These are phyloP conservation scores for Pseudopithomyces maydicus DNA, from an alignment of 2,329 filamentous ascomycete genomes.

Conservation along the genomic window DNA sequence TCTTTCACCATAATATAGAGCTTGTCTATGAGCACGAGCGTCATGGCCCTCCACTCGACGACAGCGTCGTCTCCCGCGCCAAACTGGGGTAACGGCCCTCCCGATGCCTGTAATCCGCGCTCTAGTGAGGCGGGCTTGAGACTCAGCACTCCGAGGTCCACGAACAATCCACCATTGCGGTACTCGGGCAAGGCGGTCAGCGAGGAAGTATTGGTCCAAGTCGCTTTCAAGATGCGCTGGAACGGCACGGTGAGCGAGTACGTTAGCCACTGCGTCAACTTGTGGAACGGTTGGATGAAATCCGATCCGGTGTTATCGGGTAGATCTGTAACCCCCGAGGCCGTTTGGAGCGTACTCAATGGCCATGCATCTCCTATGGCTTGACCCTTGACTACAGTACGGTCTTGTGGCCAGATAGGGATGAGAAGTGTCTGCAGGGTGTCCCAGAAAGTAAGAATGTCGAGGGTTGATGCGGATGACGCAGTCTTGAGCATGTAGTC, in stretches of 20 bases:
- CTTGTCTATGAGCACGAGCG: constrained; percentile 73
- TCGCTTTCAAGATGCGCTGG: constrained; percentile 75
- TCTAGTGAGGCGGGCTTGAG: constrained; percentile 70
- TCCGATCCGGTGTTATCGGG: constrained; percentile 43
- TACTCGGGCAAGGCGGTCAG: constrained; percentile 91
- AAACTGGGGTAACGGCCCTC: constrained; percentile 73
- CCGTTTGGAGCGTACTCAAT: constrained; percentile 73
- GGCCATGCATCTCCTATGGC: constrained; percentile 93
- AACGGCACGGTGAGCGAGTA: constrained; percentile 94
- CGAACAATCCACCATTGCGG: constrained; percentile 85
- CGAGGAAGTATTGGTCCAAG: constrained; percentile 80
- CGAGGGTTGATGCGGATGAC: constrained; percentile 22
- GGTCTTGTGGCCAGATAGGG: constrained; percentile 84
- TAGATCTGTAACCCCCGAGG: constrained; percentile 52
- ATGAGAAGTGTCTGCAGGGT: constrained; percentile 83
- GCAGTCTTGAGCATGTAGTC: constrained; percentile 23
- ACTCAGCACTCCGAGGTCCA: constrained; percentile 79
- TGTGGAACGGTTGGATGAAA: constrained; percentile 90
- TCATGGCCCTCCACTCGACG: constrained; percentile 76
- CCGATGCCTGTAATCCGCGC: constrained; percentile 69
- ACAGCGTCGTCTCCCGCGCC: constrained; percentile 74
- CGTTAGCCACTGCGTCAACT: constrained; percentile 86
- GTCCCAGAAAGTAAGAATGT: constrained; percentile 90
- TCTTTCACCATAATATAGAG: constrained; percentile 70
- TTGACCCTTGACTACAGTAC: constrained; percentile 81